phyloP scores from a whole-genome alignment of 768 basidiomycete species.

The Tylopilus balloui region DNA sequence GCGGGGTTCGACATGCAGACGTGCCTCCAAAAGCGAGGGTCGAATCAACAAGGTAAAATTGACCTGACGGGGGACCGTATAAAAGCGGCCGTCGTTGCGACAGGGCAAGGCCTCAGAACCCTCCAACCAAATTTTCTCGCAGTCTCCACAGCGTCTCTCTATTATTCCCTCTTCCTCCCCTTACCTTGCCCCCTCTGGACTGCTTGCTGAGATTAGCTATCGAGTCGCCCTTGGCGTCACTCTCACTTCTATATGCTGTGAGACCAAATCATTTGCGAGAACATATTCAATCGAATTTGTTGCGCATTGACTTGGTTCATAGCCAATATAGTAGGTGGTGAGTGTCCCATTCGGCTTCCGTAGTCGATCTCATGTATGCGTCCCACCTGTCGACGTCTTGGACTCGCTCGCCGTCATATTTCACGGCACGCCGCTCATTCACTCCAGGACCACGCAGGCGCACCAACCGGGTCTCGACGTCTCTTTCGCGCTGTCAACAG shows the following conservation, averaged over 20 bases:
- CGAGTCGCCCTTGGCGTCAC: conserved; percentile 30
- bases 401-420: not conserved
- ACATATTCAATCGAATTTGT: conserved; percentile 34
- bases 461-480: not conserved
- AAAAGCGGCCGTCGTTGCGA: conserved; percentile 14
- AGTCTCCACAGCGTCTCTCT: conserved; percentile 10
- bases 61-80: conserved; percentile 7
- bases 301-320: conserved; percentile 47
- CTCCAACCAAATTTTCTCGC: conserved; percentile 17
- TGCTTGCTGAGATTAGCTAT: conserved; percentile 9
- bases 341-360: conserved; percentile 33
- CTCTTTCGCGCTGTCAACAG: not conserved
- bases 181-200: conserved; percentile 2
- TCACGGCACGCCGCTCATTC: not conserved
- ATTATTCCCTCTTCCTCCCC: not conserved
- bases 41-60: conserved; percentile 5
- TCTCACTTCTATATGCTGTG: conserved; percentile 32
- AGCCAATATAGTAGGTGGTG: conserved; percentile 48
- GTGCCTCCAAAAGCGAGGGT: conserved; percentile 5
- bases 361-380: conserved; percentile 7
- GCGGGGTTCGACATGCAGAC: conserved; percentile 4
- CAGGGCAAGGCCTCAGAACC: not conserved
- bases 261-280: conserved; percentile 33
- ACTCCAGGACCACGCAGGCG: not conserved
- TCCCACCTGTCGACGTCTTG: not conserved